A percentile compares a stretch with the other conserved stretches of the same genome.
Evolutionary conservation across 2,329 filamentous ascomycete species (phyloP).

Genomic region (Sporothrix phasma): DNA sequence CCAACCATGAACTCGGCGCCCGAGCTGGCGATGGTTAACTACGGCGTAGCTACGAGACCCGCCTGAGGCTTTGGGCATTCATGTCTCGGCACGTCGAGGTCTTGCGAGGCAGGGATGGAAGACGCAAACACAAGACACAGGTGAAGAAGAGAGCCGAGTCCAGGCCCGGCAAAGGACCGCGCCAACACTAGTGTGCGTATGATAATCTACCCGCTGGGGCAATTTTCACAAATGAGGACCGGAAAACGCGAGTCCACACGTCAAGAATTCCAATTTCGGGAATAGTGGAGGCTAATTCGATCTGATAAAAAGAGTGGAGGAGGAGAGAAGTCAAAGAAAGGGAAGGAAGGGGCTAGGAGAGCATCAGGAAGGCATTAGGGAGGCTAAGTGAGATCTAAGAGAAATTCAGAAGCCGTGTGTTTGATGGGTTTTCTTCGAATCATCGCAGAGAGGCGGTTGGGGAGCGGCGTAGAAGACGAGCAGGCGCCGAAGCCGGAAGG

Average conservation of each 20-base stretch:
- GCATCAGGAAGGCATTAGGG: neutral
- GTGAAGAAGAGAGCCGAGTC: neutral
- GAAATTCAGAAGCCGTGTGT: no score
- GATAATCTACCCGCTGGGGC: constrained; percentile 10
- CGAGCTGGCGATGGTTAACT: neutral
- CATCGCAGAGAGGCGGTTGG: neutral
- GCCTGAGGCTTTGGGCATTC: neutral
- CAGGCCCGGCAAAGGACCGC: neutral
- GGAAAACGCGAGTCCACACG: neutral
- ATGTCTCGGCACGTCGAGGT: no score
- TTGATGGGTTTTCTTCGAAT: no score
- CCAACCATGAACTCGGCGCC: neutral
- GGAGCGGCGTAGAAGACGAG: neutral
- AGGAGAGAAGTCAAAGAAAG: no score
- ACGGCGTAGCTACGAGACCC: constrained; percentile 4
- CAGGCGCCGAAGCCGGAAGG: constrained; percentile 11
- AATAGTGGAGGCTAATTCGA: constrained; percentile 1
- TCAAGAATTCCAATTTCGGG: neutral
- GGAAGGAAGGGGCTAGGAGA: neutral
- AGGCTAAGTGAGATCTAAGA: neutral
- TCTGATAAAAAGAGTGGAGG: constrained; percentile 4
- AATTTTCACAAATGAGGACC: neutral
- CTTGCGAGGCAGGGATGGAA: neutral
- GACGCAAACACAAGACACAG: neutral
- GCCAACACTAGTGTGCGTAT: neutral